These are phyloP conservation scores for Neotropicomus parvogracilis DNA, from an alignment of 1,284 basidiomycete genomes.

Conservation along the genomic window DNA sequence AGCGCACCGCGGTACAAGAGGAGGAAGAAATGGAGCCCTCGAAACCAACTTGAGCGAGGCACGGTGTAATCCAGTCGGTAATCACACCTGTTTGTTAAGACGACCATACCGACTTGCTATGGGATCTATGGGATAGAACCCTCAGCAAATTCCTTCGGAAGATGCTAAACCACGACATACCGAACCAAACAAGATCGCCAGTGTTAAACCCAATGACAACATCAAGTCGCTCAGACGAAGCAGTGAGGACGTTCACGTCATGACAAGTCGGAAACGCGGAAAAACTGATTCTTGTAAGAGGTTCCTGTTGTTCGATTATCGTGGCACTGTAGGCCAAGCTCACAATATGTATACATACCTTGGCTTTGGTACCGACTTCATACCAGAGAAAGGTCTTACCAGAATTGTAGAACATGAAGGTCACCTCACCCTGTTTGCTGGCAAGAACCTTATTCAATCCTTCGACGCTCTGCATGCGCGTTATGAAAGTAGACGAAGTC, in stretches of 20 bases:
- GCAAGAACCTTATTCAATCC: constrained; percentile 71
- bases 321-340: background rate
- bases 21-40: constrained; percentile 25
- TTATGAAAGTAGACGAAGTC: constrained; percentile 87
- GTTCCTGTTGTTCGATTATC: constrained; percentile 54
- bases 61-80: constrained; percentile 17
- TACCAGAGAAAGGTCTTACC: constrained; percentile 80
- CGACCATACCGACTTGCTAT: constrained; percentile 83
- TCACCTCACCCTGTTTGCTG: constrained; percentile 76
- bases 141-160: background rate
- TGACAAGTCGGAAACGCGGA: constrained; percentile 86
- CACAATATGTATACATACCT: constrained; percentile 46
- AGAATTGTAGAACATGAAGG: constrained; percentile 82
- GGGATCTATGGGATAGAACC: constrained; percentile 53
- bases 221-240: constrained; percentile 77
- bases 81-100: constrained; percentile 80
- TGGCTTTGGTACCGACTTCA: constrained; percentile 73
- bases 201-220: constrained; percentile 90
- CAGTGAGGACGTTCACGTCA: constrained; percentile 79
- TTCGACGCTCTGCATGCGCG: constrained; percentile 76
- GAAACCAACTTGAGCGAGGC: constrained; percentile 9
- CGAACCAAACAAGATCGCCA: constrained; percentile 92
- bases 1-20: constrained; percentile 63
- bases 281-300: constrained; percentile 83
- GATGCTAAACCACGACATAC: constrained; percentile 39